Base-by-base conservation (phyloP, 2,329 filamentous ascomycete species). In the Alternaria conjuncta region DNA sequence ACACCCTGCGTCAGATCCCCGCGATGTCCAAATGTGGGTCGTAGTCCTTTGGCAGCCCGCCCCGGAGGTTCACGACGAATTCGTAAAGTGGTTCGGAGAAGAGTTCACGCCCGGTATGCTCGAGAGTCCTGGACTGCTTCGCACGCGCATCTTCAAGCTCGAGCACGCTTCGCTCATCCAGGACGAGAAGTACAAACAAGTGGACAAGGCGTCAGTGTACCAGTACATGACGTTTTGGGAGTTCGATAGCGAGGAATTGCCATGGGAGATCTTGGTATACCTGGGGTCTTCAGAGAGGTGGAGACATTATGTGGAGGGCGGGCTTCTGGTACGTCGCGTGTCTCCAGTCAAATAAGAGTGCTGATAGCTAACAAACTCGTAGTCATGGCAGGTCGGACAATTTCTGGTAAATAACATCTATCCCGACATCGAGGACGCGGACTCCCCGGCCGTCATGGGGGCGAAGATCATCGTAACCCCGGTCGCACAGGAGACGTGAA, bases 181-280 rank as follows among this genome's bases (percentile, higher is more conserved):
- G 51, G 50, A 55, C 5, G 44, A 64, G 44, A 50, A 60, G 21
- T 44, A 60, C 44, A 32, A 57, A 41, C 25, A 55, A 44, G 28
- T 64, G 4, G 55, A 64, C 8, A 50, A 47, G 4, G 41, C 47
- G 5, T 45, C 57, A 10, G 47, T 65, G 44, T 59, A 63, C n/a
- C 64, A 61, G n/a, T 70, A 68, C 57, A 56, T 70, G 47, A 68
- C 65, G 3, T 56, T 70, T 7, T 70, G 63, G 67, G 67, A 70
- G 36, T 68, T 66, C 45, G 63, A 63, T 20, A 63, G 44, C 13
- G 63, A 65, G 13, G 67, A 70, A 1, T 23, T 70, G 25, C 67
- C 67, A 8, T 70, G 67, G 67, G 67, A 70, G 23, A 54, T 68
- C 5, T 15, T 70, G 23, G 57, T 70, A n/a, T 66, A 66, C 15